Evolutionary conservation across 2,329 filamentous ascomycete species (phyloP), one percentile per base, ranked within the genome.

Genomic region (Penicillium sclerotiorum): DNA sequence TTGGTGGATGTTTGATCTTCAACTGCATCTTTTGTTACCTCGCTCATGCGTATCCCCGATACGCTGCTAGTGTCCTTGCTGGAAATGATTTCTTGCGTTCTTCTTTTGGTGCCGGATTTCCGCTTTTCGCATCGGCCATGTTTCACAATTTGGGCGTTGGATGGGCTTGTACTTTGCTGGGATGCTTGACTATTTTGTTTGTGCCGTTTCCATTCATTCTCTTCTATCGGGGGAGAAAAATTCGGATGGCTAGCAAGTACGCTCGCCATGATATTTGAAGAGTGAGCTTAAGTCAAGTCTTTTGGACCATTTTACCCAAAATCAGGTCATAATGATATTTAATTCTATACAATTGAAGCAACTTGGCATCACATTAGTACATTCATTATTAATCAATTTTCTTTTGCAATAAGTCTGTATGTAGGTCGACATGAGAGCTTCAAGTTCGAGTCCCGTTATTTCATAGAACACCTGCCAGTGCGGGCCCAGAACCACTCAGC

Each of bases 21-120:
- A 86, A 87, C 79, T 82, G 84, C 2, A 87, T 85, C 6, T 86
- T 88, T 58, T 84, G 88, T 67, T 89, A 89, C 71, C 87, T 88
- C 78, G 81, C 88, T 27, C 84, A 83, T 56, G 84, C 85, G 4
- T 89, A 89, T 61, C 87, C 86, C 0, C 80, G 81, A 0, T 89
- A 87, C 66, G 81, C 85, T 1, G 86, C 87, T 2, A 88, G 84
- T 0, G 87, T 86, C 1, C 88, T 87, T 0, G 87, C 86, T 28
- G 86, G 86, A 11, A 89, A 90, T 57, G 86, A 86, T 13, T 88
- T 86, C 73, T 78, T 85, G 15, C 78, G 87, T 50, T 86, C 89
- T 59, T 85, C 88, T 0, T 63, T 67, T 35, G 63, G 61, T 7
- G 63, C 57, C 1, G 58, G 53, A 1, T 67, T 67, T 47, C 64